These are phyloP conservation scores for Globisporangium spiculum DNA, from an alignment of 352 stramenopile species.

Conservation along the genomic window DNA sequence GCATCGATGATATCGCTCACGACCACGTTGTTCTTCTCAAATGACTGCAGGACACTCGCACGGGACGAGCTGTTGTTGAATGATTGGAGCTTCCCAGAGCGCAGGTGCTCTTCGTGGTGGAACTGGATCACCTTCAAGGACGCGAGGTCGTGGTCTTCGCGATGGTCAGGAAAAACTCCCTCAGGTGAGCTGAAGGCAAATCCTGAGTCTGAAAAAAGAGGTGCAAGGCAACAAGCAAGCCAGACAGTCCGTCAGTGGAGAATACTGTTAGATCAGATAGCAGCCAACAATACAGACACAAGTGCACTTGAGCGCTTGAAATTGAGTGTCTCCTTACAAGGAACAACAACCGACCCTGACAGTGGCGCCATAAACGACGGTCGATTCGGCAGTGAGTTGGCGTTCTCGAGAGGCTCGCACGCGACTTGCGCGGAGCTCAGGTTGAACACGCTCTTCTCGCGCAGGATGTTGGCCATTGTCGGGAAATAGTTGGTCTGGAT, in stretches of 20 bases:
- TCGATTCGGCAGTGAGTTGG: slow-evolving; percentile 11
- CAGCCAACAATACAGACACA: neutral
- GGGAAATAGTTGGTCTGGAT: slow-evolving; percentile 66
- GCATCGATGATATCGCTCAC: slow-evolving; percentile 18
- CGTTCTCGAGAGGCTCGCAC: slow-evolving; percentile 23
- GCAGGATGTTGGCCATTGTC: slow-evolving; percentile 60
- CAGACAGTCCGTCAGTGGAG: slow-evolving; percentile 2
- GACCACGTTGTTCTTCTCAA: slow-evolving; percentile 16
- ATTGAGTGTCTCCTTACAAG: slow-evolving; percentile 21
- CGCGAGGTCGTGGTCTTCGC: slow-evolving; percentile 32
- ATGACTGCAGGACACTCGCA: neutral
- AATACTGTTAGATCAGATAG: neutral
- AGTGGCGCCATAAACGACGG: slow-evolving; percentile 14
- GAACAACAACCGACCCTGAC: slow-evolving; percentile 22
- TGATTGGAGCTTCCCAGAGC: slow-evolving; percentile 17
- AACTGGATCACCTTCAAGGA: slow-evolving; percentile 45
- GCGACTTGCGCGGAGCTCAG: slow-evolving; percentile 41
- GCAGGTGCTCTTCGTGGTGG: slow-evolving; percentile 23
- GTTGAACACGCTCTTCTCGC: slow-evolving; percentile 52
- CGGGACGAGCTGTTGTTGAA: slow-evolving; percentile 4
- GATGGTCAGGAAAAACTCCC: slow-evolving; percentile 1
- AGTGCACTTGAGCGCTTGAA: slow-evolving; percentile 14
- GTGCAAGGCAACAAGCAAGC: slow-evolving; percentile 16
- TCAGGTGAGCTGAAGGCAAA: slow-evolving; percentile 54
- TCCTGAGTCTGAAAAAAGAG: slow-evolving; percentile 32